These are phyloP conservation scores for Hysterium pulicare DNA, from an alignment of 2,329 filamentous ascomycete species.

Conservation along the genomic window DNA sequence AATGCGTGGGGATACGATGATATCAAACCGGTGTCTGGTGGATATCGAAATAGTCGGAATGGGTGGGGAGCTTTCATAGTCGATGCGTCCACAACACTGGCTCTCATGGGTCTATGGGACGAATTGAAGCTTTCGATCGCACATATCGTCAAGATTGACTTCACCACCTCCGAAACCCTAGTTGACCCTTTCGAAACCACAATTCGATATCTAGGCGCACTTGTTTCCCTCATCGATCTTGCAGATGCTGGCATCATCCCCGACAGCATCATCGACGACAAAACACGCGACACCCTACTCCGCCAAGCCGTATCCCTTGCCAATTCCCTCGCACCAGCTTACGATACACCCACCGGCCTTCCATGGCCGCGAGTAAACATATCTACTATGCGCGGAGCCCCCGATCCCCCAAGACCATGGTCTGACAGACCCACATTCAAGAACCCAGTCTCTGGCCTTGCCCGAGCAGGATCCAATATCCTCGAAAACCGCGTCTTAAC, in stretches of 20 bases:
- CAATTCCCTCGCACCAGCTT: conserved; percentile 37
- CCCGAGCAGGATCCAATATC: conserved; percentile 43
- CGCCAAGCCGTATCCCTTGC: conserved; percentile 37
- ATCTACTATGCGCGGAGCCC: conserved; percentile 28
- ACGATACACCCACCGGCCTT: conserved; percentile 41
- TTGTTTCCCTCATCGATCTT: conserved; percentile 40
- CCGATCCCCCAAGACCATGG: conserved; percentile 29
- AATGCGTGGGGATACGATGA: conserved; percentile 41
- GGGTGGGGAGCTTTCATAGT: conserved; percentile 45
- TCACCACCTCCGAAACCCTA: conserved; percentile 29
- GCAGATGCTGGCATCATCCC: conserved; percentile 41
- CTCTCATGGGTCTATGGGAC: conserved; percentile 42
- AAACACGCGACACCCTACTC: conserved; percentile 33
- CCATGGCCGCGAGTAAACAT: conserved; percentile 47
- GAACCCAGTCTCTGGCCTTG: conserved; percentile 39
- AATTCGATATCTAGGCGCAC: conserved; percentile 39
- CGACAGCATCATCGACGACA: conserved; percentile 24
- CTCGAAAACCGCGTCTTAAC: conserved; percentile 44
- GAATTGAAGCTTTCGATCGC: conserved; percentile 39
- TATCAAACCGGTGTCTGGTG: conserved; percentile 38
- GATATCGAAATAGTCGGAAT: conserved; percentile 32
- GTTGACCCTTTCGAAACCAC: conserved; percentile 44
- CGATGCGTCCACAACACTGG: conserved; percentile 39
- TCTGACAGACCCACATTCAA: conserved; percentile 26
- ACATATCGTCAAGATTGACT: conserved; percentile 38